Base-by-base conservation (phyloP, 306 rosid genomes). In the Myrica gale region DNA sequence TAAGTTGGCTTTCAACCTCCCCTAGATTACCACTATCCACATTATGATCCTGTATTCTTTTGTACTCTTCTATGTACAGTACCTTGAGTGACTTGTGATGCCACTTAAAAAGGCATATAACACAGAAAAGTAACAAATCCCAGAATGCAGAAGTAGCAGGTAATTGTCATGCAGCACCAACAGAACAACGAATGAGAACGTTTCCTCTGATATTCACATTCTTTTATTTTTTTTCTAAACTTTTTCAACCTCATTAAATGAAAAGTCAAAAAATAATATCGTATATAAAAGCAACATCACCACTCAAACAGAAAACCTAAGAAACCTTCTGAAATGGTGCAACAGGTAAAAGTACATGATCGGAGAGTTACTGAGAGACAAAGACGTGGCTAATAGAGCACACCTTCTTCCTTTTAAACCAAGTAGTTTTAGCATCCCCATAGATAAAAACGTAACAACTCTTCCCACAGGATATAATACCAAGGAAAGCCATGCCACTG, bases 401-500 rank as follows among this genome's bases (percentile, higher is more conserved):
- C 53, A 96, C 99, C 98, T 96, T 82, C 90, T 89, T 87, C 99
- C 99, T 86, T 96, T 96, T 83, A 96, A 83, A 74, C 99, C 97
- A 71, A 96, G 96, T 81, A 96, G 67, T 81, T 92, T 92, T 53
- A 92, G 88, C 87, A 96, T 96, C 87, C 99, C 98, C 99, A 96
- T 96, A 68, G 99, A 96, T 74, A 96, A 80, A 82, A 80, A 92
- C 63, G 99, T 90, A 83, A 92, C 96, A 85, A 96, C 79, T 89
- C 96, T 89, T 77, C 99, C 99, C 39, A 80, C 97, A 10, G 99
- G 99, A 78, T 96, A 96, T 80, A 96, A 76, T 62, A 96, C 86
- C 82, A 96, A 56, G 20, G 99, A 92, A 82, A 96, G 99, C 98
- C 99, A 96, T 8, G 99, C 99, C 86, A 96, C 99, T 73, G 99